Evolutionary conservation across 2,329 filamentous ascomycete species (phyloP).

Genomic region (Endoconidiophora laricicola): DNA sequence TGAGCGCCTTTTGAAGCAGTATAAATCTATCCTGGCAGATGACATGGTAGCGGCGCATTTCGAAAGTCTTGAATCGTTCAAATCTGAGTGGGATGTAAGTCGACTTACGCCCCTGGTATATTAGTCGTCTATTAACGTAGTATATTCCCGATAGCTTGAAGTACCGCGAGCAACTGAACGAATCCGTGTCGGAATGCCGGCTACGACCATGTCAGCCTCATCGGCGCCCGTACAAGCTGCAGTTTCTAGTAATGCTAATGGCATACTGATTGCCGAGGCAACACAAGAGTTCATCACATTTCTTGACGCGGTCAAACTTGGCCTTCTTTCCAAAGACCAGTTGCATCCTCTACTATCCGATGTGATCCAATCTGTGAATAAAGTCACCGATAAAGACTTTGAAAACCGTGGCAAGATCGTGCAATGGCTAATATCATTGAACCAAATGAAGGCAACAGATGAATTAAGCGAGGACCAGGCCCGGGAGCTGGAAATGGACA

Average conservation of each 20-base stretch:
- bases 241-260: slow-evolving; percentile 33
- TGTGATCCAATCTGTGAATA: slow-evolving; percentile 93
- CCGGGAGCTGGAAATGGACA: slow-evolving; percentile 78
- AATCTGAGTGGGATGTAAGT: slow-evolving; percentile 76
- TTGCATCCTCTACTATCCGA: slow-evolving; percentile 90
- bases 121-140: background rate
- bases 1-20: slow-evolving; percentile 83
- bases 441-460: slow-evolving; percentile 94
- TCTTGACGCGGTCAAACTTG: slow-evolving; percentile 82
- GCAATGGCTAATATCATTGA: slow-evolving; percentile 91
- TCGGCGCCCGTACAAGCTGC: slow-evolving; percentile 25
- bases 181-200: slow-evolving; percentile 79
- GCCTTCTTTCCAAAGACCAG: slow-evolving; percentile 84
- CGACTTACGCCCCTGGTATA: background rate
- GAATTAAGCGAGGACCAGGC: slow-evolving; percentile 77
- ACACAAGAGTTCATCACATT: slow-evolving; percentile 99
- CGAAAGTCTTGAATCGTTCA: slow-evolving; percentile 77
- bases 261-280: slow-evolving; percentile 64
- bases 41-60: slow-evolving; percentile 84
- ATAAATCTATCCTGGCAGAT: slow-evolving; percentile 83
- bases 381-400: slow-evolving; percentile 89
- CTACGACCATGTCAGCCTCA: slow-evolving; percentile 51
- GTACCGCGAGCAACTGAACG: slow-evolving; percentile 87
- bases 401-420: slow-evolving; percentile 94
- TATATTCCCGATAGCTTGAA: slow-evolving; percentile 50